These are phyloP conservation scores for Chlorella sp. DNA, from an alignment of 139 green algal genomes.

Conservation along the genomic window DNA sequence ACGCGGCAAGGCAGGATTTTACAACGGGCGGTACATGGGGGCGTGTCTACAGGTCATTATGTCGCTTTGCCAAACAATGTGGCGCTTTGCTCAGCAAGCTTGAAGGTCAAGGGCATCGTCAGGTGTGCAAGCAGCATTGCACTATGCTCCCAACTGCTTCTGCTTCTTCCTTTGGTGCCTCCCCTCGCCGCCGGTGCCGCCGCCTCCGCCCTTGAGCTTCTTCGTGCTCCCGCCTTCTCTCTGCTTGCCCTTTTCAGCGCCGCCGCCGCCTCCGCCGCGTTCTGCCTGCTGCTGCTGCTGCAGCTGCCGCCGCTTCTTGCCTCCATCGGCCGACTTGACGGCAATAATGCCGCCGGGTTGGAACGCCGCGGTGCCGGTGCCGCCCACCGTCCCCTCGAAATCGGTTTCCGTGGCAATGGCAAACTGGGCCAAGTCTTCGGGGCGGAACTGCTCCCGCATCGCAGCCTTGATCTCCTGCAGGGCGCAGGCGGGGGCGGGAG, in stretches of 20 bases:
- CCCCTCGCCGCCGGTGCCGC: background rate
- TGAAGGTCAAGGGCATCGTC: too few relatives aligned
- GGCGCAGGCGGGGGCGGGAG: background rate
- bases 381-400: slow-evolving; percentile 62
- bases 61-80: too few relatives aligned
- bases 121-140: too few relatives aligned
- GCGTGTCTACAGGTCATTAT: too few relatives aligned
- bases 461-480: slow-evolving; percentile 49
- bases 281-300: background rate
- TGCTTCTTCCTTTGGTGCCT: slow-evolving; percentile 30
- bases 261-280: slow-evolving; percentile 19
- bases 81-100: too few relatives aligned
- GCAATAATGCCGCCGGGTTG: slow-evolving; percentile 45
- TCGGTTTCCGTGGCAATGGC: slow-evolving; percentile 68
- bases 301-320: background rate
- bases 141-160: background rate
- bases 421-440: slow-evolving; percentile 78
- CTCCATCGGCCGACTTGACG: slow-evolving; percentile 24
- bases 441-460: slow-evolving; percentile 63
- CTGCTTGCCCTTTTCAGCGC: background rate
- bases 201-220: background rate
- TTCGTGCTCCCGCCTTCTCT: background rate
- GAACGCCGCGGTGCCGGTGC: slow-evolving; percentile 28
- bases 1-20: too few relatives aligned
- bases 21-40: too few relatives aligned